Evolutionary conservation across 768 basidiomycete species (phyloP), one percentile per base, ranked within the genome.

Genomic region (Amanita subjunquillea): DNA sequence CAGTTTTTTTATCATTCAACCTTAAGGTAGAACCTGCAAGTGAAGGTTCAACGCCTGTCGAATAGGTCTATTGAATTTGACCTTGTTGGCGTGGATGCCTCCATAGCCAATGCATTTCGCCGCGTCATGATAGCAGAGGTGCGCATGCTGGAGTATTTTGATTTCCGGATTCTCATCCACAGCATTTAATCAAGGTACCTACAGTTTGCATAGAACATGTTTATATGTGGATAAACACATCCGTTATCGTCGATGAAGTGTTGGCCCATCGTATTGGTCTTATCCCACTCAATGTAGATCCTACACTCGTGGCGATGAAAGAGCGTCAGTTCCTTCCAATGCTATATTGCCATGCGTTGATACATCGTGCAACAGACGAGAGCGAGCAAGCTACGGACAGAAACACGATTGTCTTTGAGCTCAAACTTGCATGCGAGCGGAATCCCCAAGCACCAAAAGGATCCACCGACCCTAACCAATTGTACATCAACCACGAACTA

Each of bases 81-180:
- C 68, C 73, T 98, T 42, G 79, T 97, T 52, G 94, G 95, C 4
- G 87, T 97, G 27, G 95, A 99, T 65, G 90, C 96, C 0, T 89
- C 91, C 13, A 88, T 99, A 54, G 93, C 96, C 29, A 98, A 99
- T 66, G 92, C 95, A 0, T 80, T 95, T 57, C 77, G 96, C 25
- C 76, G 96, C 53, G 91, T 96, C 51, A 75, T 97, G 64, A 88
- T 98, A 44, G 87, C 95, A 8, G 96, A 99, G 78, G 94, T 92
- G 54, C 50, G 79, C 66, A 34, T 13, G 1, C 17, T 34, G 34
- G 34, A 34, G 13, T 6, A 29, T 32, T 3, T 17, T 4, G 13
- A 7, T 39, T 36, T 22, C 3, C 27, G 17, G 25, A n/a, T 15
- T 37, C 50, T 29, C 8, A 55, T 23, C 36, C 42, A 10, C 44